Evolutionary conservation across 768 basidiomycete genomes (phyloP).

Genomic region (Gloeophyllum trabeum): DNA sequence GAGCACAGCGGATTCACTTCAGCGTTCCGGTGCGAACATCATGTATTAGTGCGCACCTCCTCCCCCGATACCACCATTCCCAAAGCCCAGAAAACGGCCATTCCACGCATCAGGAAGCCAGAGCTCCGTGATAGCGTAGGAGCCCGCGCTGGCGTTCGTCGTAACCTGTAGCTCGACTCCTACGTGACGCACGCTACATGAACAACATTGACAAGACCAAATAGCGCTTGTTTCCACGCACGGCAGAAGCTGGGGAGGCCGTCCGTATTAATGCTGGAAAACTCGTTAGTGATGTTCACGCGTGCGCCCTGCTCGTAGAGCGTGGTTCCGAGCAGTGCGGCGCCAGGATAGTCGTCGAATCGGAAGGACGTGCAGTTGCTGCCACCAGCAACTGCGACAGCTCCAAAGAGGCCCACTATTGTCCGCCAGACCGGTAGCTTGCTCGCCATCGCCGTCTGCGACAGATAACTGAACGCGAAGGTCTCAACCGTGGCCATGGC

Average conservation of each 20-base stretch:
- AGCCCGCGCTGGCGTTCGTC: conserved; percentile 3
- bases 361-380: too few species aligned
- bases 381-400: too few species aligned
- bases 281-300: background rate
- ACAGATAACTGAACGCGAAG: too few species aligned
- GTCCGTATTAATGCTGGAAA: background rate
- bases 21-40: background rate
- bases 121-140: conserved; percentile 7
- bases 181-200: background rate
- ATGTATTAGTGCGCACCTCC: conserved; percentile 5
- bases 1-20: background rate
- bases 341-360: too few species aligned
- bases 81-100: conserved; percentile 11
- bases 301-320: background rate
- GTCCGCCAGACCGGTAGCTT: too few species aligned
- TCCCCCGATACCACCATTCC: conserved; percentile 12
- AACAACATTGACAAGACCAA: background rate
- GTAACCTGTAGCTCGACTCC: background rate
- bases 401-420: too few species aligned
- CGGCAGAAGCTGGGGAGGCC: background rate
- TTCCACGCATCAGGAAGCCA: conserved; percentile 14
- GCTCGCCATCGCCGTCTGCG: too few species aligned
- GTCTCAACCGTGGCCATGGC: too few species aligned
- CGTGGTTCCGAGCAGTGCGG: too few species aligned
- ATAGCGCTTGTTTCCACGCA: background rate